Evolutionary conservation across 2,329 filamentous ascomycete genomes (phyloP), one percentile per base, ranked within the genome.

Genomic region (Hansfordia pulvinata): DNA sequence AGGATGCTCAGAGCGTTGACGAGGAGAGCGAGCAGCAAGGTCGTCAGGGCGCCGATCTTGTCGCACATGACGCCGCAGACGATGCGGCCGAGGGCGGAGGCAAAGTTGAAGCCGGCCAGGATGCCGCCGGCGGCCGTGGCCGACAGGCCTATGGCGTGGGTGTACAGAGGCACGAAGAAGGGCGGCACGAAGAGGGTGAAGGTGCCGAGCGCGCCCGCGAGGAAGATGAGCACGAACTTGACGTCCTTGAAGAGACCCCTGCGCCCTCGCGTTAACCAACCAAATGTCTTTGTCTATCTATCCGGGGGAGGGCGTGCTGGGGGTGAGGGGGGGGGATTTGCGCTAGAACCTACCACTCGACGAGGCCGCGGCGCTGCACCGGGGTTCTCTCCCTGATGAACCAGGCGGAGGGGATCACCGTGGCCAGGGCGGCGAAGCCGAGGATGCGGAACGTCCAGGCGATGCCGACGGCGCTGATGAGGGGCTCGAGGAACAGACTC

Each of bases 131-230:
- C 71, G 0, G 56, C 58, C 6, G 51, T 52, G 2, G 66, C 57
- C 0, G 58, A 54, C 6, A 76, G 48, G 0, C 65, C 64, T n/a
- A 76, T 52, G 0, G 67, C 65, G 4, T 54, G 47, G 16, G 56
- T 57, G 36, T 70, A 72, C 1, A 73, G 49, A 0, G 69, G 69
- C 1, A 75, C 46, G 40, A 74, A 75, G 47, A 71, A 76, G 0
- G 69, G 65, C 0, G 69, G 67, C 0, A 75, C 68, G 30, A 72
- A 61, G 10, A 75, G 56, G 1, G 69, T 62, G 34, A 76, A 76
- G 2, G 65, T 72, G 2, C 56, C 69, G 8, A 75, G 54, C 1
- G 58, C 62, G 1, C 65, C 62, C 4, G 60, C 59, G 4, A 64
- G 37, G 38, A 74, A 73, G 15, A 76, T 43, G 3, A 62, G 43